Evolutionary conservation across 805 yeast species (phyloP), one percentile per base, ranked within the genome.

Genomic region (Saccharomycopsis sp.): DNA sequence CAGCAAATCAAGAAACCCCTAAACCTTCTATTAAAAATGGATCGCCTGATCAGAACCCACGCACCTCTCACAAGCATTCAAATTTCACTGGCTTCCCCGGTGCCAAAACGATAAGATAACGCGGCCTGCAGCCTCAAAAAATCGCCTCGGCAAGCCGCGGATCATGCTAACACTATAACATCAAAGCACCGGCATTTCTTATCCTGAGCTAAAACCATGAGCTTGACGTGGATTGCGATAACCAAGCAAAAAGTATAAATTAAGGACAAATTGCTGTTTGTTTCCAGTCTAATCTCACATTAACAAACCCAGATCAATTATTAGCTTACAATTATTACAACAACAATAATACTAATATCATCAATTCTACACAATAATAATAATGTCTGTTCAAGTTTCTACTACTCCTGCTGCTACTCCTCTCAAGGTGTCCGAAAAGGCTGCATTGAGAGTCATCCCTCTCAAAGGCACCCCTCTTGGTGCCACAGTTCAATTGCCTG

Each of bases 401-500:
- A 12, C 49, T 44, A 7, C 22, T 17, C 49, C 49, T 5, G 22
- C 19, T 17, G 20, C 49, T 17, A 17, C 49, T 12, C 19, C 22
- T 12, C 22, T 19, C 22, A 17, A 3, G 19, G 12, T 23, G 24
- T 29, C n/a, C 19, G n/a, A 15, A 29, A 20, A 15, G 3, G 38
- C 35, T 52, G 54, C 12, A 19, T 70, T 77, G 34, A 69, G 69
- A 41, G 74, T 81, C 35, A 71, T 73, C 14, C 86, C 87, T 17
- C 71, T 83, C 8, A 70, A 68, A 47, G 73, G 72, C 54, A 71
- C 78, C 34, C 83, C 85, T 24, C 79, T 89, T 64, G 96, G 97
- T 50, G 93, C 94, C 56, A 72, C 73, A 14, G 74, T 90, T 53
- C 72, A 70, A 3, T 72, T 89, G 49, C 97, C 97, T 41, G 69